Conservation (phyloP, 2,329 filamentous ascomycete genomes). For the Colletotrichum godetiae region DNA sequence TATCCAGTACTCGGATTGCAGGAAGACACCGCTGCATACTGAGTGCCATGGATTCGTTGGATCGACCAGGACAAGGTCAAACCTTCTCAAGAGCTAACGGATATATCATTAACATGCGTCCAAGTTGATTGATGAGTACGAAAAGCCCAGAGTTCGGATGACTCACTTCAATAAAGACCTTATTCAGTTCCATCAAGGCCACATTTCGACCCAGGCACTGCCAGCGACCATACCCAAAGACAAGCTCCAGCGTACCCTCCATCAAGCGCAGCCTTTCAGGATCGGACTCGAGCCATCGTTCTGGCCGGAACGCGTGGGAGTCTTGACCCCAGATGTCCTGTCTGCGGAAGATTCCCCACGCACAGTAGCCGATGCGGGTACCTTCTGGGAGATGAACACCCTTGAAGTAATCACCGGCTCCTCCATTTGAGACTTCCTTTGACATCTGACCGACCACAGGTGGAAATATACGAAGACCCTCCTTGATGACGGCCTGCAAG, state of each 20-base stretch:
- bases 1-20: slow-evolving; percentile 6
- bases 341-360: slow-evolving; percentile 46
- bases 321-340: slow-evolving; percentile 29
- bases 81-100: slow-evolving; percentile 41
- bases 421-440: slow-evolving; percentile 48
- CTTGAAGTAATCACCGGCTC: slow-evolving; percentile 48
- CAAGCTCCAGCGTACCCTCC: slow-evolving; percentile 50
- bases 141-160: not conserved
- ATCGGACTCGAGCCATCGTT: slow-evolving; percentile 37
- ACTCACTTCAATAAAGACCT: slow-evolving; percentile 45
- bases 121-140: not conserved
- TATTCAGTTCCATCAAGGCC: slow-evolving; percentile 51
- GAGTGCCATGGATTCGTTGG: slow-evolving; percentile 44
- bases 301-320: slow-evolving; percentile 29
- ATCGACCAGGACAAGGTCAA: slow-evolving; percentile 45
- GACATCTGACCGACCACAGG: slow-evolving; percentile 51
- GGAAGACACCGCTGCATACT: not conserved
- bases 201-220: slow-evolving; percentile 52
- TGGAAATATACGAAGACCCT: slow-evolving; percentile 55
- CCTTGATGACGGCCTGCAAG: slow-evolving; percentile 62
- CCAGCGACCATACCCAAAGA: slow-evolving; percentile 53
- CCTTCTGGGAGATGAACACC: slow-evolving; percentile 47
- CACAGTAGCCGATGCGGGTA: slow-evolving; percentile 46
- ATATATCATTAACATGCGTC: not conserved
- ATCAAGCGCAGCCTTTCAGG: slow-evolving; percentile 45